Base-by-base conservation (phyloP, 129 eudicot genomes). In the Solidago caesia region DNA sequence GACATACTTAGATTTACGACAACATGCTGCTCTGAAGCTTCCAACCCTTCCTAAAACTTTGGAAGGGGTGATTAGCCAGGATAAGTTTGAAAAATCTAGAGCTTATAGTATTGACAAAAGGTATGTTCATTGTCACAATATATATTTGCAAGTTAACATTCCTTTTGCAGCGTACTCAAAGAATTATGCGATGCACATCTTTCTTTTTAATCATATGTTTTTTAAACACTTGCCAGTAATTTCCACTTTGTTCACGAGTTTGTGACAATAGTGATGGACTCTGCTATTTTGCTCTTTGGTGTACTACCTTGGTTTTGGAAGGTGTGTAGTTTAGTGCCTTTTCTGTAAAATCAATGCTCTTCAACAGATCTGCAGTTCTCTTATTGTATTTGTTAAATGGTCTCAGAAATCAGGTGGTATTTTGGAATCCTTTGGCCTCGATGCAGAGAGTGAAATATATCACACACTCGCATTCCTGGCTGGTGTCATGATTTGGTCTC, bases 401-500 rank as follows among this genome's bases (percentile, higher is more conserved):
- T 16, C 70, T 61, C 91, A 94, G 99, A 87, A 80, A 88, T 86
- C 97, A 44, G 97, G 86, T 64, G 84, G 61, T 13, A 64, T 86
- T 82, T 39, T 95, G 88, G 82, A 84, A 45, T 67, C 75, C 51
- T 61, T 57, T 62, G 96, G 96, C 83, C 74, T 95, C 62, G 75
- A 89, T 81, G 85, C 90, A 51, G 99, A 89, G 45, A 89, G 81
- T 85, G 99, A 95, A 83, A 95, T 95, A 71, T 82, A 80, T 3
- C 97, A 85, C 75, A 95, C 99, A n/a, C 92, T 95, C 46, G 88
- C 89, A 52, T 95, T 95, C 75, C 77, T 95, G 55, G 97, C 96
- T 73, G 99, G 99, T 77, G 87, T 95, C 81, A 85, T 89, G 94
- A 59, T 91, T 69, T 95, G 99, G 95, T 95, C 97, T 64, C 99